These are phyloP conservation scores for Elongisporangium prolatum DNA, from an alignment of 352 stramenopile genomes.

Conservation along the genomic window DNA sequence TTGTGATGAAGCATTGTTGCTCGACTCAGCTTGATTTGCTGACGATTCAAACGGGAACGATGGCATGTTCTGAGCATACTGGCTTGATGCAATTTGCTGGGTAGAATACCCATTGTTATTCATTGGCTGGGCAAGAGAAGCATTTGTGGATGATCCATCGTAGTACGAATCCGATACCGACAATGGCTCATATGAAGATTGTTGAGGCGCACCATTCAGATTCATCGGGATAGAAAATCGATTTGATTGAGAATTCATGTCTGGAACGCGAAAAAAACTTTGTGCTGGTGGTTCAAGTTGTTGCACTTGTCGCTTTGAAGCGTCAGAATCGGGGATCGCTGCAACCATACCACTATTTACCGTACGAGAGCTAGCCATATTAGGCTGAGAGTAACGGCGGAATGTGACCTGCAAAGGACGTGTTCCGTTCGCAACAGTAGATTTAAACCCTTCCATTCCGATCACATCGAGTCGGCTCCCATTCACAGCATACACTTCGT, in stretches of 20 bases:
- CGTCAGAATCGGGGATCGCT: not conserved
- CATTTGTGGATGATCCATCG: not conserved
- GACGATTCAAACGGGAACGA: slow-evolving; percentile 26
- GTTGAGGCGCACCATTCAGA: not conserved
- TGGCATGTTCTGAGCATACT: slow-evolving; percentile 16
- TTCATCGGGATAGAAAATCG: not conserved
- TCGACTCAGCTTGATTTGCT: slow-evolving; percentile 9
- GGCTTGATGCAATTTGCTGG: slow-evolving; percentile 2
- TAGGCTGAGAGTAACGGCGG: slow-evolving; percentile 15
- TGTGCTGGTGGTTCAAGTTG: not conserved
- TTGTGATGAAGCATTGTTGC: not conserved
- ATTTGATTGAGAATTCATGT: not conserved
- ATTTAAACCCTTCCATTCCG: slow-evolving; percentile 82
- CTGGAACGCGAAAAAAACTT: not conserved
- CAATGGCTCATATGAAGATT: not conserved
- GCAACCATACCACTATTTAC: not conserved
- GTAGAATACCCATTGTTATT: slow-evolving; percentile 8
- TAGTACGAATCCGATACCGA: not conserved
- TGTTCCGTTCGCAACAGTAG: slow-evolving; percentile 45
- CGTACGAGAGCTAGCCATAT: not conserved
- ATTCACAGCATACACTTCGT: slow-evolving; percentile 81
- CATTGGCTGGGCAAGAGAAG: slow-evolving; percentile 2
- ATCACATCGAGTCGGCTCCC: slow-evolving; percentile 53
- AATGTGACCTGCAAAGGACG: slow-evolving; percentile 73
- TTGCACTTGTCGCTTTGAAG: not conserved